Evolutionary conservation across 192 early-diverging fungal species (phyloP).

Genomic region (Backusella australiensis): DNA sequence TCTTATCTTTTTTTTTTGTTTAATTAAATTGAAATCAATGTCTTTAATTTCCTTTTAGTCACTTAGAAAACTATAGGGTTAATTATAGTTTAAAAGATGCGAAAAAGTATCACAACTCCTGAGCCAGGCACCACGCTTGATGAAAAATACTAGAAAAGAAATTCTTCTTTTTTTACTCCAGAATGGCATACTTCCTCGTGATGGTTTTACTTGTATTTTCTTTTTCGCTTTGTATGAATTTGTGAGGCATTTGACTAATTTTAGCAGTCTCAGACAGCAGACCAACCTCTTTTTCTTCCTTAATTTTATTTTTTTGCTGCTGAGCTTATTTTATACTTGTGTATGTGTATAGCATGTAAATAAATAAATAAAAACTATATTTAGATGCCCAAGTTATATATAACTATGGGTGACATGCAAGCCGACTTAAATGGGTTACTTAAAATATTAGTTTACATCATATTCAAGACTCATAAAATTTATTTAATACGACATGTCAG

Average conservation of each 20-base stretch:
- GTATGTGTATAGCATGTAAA: background rate
- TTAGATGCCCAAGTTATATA: background rate
- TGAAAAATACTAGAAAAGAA: background rate
- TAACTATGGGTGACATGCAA: background rate
- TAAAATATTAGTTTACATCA: background rate
- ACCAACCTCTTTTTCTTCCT: background rate
- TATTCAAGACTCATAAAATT: background rate
- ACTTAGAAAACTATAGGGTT: background rate
- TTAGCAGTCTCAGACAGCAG: background rate
- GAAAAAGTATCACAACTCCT: background rate
- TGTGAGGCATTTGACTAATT: background rate
- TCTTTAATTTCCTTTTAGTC: background rate
- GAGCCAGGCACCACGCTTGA: background rate
- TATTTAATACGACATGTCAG: background rate
- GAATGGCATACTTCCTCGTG: constrained; percentile 7
- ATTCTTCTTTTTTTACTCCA: background rate
- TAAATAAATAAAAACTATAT: background rate
- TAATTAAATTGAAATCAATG: background rate
- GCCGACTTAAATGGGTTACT: background rate
- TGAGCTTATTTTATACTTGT: background rate
- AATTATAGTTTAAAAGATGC: background rate
- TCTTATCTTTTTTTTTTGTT: background rate
- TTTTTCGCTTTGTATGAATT: background rate
- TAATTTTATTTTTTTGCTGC: background rate
- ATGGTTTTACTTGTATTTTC: background rate